These are phyloP conservation scores for Ophiocordyceps sinensis DNA, from an alignment of 2,329 filamentous ascomycete species.

Conservation along the genomic window DNA sequence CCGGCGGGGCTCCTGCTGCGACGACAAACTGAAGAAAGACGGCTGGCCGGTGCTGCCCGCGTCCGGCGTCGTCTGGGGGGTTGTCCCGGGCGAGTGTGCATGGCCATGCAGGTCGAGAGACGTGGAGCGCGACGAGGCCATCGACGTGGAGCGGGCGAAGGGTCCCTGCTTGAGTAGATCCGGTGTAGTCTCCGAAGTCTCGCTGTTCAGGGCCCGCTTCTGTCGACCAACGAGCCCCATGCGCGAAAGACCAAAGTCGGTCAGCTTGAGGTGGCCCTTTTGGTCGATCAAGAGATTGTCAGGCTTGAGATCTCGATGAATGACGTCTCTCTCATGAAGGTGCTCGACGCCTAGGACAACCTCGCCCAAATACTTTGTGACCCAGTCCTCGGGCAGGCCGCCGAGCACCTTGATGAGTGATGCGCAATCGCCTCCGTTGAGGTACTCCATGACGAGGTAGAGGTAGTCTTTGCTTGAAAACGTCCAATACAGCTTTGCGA, in stretches of 20 bases:
- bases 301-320: conserved; percentile 92
- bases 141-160: conserved; percentile 72
- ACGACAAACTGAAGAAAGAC: conserved; percentile 75
- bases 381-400: conserved; percentile 90
- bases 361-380: conserved; percentile 92
- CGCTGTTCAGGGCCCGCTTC: conserved; percentile 75
- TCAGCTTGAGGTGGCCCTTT: conserved; percentile 90
- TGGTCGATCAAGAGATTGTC: conserved; percentile 96
- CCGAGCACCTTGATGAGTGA: conserved; percentile 91
- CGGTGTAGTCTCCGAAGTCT: conserved; percentile 66
- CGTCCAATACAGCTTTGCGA: conserved; percentile 98
- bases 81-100: conserved; percentile 62
- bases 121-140: conserved; percentile 80
- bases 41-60: conserved; percentile 56
- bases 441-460: conserved; percentile 97
- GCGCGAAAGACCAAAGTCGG: conserved; percentile 90
- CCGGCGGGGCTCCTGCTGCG: conserved; percentile 46
- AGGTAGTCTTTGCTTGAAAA: conserved; percentile 99
- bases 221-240: conserved; percentile 96
- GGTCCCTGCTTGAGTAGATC: conserved; percentile 87
- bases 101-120: conserved; percentile 77
- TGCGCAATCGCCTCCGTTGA: conserved; percentile 94
- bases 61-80: conserved; percentile 73
- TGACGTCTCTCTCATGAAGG: conserved; percentile 83
- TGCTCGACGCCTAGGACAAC: conserved; percentile 96